Evolutionary conservation across 805 yeast genomes (phyloP).

Genomic region (Pichia nakasei): DNA sequence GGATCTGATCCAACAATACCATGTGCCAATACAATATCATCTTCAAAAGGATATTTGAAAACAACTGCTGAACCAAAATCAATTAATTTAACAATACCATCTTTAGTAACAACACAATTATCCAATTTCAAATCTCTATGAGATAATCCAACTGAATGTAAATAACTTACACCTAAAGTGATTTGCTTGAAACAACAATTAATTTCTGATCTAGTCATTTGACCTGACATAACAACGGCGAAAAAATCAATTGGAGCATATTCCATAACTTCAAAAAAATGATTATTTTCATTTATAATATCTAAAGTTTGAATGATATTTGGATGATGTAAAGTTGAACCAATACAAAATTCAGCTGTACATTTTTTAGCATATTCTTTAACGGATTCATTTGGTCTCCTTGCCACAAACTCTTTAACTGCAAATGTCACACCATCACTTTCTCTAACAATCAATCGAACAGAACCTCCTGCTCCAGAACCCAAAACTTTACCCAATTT

Average conservation of each 20-base stretch:
- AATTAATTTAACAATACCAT: slow-evolving; percentile 68
- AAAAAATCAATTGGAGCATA: slow-evolving; percentile 79
- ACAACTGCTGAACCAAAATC: slow-evolving; percentile 84
- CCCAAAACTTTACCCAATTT: slow-evolving; percentile 68
- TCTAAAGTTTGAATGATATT: slow-evolving; percentile 74
- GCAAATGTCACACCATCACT: slow-evolving; percentile 69
- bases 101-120: slow-evolving; percentile 67
- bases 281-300: slow-evolving; percentile 57
- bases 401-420: slow-evolving; percentile 71
- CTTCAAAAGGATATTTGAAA: slow-evolving; percentile 67
- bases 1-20: slow-evolving; percentile 86
- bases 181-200: slow-evolving; percentile 76
- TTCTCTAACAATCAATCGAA: slow-evolving; percentile 59
- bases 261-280: slow-evolving; percentile 78
- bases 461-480: slow-evolving; percentile 85
- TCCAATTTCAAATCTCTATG: slow-evolving; percentile 79
- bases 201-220: slow-evolving; percentile 72
- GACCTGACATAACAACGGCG: slow-evolving; percentile 80
- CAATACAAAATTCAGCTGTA: slow-evolving; percentile 84
- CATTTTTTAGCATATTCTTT: slow-evolving; percentile 80
- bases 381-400: slow-evolving; percentile 58
- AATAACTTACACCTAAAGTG: slow-evolving; percentile 59
- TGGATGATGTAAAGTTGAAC: slow-evolving; percentile 74
- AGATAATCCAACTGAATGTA: slow-evolving; percentile 72
- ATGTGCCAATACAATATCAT: slow-evolving; percentile 48